A percentile compares a stretch with the other conserved stretches of the same genome.
These are phyloP conservation scores for Suillus ampliporus DNA, from an alignment of 768 basidiomycete genomes.

Conservation along the genomic window DNA sequence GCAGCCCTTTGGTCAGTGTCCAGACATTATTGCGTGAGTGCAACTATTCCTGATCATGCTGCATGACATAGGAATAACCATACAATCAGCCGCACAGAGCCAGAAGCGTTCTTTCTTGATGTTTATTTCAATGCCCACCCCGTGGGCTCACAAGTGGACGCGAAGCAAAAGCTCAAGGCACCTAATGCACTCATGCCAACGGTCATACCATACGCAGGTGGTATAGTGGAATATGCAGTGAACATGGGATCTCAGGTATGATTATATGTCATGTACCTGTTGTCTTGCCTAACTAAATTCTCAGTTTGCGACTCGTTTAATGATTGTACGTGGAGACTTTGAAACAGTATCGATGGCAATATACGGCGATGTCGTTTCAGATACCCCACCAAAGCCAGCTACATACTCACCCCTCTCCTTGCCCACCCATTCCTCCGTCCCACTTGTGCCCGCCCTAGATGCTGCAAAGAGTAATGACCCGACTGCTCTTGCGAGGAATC, in stretches of 20 bases:
- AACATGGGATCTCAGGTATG: slow-evolving; percentile 74
- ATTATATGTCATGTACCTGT: slow-evolving; percentile 12
- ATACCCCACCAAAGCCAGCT: slow-evolving; percentile 41
- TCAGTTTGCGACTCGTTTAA: slow-evolving; percentile 75
- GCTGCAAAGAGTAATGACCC: slow-evolving; percentile 66
- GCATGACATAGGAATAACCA: slow-evolving; percentile 17
- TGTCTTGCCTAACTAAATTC: slow-evolving; percentile 10
- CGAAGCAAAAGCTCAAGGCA: slow-evolving; percentile 64
- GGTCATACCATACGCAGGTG: slow-evolving; percentile 72
- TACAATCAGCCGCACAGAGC: slow-evolving; percentile 64
- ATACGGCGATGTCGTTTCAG: slow-evolving; percentile 59
- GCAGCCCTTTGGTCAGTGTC: slow-evolving; percentile 63
- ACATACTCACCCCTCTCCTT: slow-evolving; percentile 50
- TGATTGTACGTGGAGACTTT: slow-evolving; percentile 83
- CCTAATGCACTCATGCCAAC: slow-evolving; percentile 78
- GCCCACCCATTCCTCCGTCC: slow-evolving; percentile 37
- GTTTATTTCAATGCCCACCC: slow-evolving; percentile 77
- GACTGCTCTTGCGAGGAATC: slow-evolving; percentile 60
- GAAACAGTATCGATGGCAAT: slow-evolving; percentile 66
- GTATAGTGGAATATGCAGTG: slow-evolving; percentile 66
- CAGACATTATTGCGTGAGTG: slow-evolving; percentile 67
- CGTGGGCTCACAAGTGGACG: slow-evolving; percentile 45
- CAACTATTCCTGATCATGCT: slow-evolving; percentile 13
- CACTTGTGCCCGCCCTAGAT: slow-evolving; percentile 60
- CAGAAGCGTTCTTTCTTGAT: slow-evolving; percentile 74